A percentile compares a stretch with the other conserved stretches of the same genome.
These are phyloP conservation scores for Knufia petricola DNA, from an alignment of 2,329 filamentous ascomycete species.

Conservation along the genomic window DNA sequence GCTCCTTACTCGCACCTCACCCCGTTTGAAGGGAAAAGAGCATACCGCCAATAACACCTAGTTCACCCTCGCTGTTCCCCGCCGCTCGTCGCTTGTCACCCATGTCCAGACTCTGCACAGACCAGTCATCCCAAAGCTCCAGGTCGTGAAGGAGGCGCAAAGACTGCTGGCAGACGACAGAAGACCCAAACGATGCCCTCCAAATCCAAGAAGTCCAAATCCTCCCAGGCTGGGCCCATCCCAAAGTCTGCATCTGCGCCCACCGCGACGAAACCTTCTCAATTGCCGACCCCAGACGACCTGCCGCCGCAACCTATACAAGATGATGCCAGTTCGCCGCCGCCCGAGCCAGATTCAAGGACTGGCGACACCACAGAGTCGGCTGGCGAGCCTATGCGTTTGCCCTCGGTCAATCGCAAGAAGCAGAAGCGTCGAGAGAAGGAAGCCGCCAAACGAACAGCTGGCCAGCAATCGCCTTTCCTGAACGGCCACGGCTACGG, in stretches of 20 bases:
- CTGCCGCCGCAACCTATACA: constrained; percentile 19
- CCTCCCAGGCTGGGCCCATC: constrained; percentile 13
- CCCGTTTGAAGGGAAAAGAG: no score
- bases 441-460: constrained; percentile 61
- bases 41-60: no score
- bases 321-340: constrained; percentile 22
- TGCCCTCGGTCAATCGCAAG: constrained; percentile 68
- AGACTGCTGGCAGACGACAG: neutral
- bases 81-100: constrained; percentile 2
- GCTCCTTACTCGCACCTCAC: constrained; percentile 8
- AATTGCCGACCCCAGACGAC: constrained; percentile 17
- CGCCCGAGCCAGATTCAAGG: constrained; percentile 19
- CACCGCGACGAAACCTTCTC: constrained; percentile 11
- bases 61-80: constrained; percentile 8
- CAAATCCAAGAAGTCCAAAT: constrained; percentile 19
- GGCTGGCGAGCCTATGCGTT: constrained; percentile 15
- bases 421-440: constrained; percentile 92
- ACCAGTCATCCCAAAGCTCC: neutral
- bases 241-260: neutral
- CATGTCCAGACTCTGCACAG: constrained; percentile 1
- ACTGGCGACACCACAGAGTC: constrained; percentile 27
- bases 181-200: constrained; percentile 18
- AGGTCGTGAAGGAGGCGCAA: constrained; percentile 1
- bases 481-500: constrained; percentile 25
- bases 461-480: constrained; percentile 35